phyloP scores from a whole-genome alignment of 768 basidiomycete species.

The Russula brevipes region DNA sequence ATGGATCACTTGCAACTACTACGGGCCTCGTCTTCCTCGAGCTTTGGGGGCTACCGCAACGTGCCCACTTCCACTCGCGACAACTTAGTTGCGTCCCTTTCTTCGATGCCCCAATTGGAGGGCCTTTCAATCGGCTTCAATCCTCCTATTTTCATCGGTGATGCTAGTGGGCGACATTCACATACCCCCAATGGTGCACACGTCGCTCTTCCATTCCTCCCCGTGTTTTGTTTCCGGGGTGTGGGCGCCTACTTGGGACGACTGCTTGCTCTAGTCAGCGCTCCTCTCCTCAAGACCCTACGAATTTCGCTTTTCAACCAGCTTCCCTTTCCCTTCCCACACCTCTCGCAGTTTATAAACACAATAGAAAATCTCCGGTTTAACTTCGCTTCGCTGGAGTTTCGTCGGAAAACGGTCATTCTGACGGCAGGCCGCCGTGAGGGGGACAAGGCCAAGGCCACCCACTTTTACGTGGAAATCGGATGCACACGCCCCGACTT shows the following conservation, averaged over 20 bases:
- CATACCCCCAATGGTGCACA: background rate
- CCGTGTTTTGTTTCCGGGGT: background rate
- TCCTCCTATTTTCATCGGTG: too few species aligned
- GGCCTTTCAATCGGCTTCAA: background rate
- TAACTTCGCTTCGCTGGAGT: background rate
- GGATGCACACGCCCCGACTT: background rate
- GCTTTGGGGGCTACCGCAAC: background rate
- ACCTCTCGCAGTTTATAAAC: background rate
- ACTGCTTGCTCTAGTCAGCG: background rate
- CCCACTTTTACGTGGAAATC: background rate
- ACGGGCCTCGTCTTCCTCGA: background rate
- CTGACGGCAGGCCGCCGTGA: background rate
- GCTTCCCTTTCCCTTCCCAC: background rate
- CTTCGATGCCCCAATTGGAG: slow-evolving; percentile 1
- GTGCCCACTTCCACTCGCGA: background rate
- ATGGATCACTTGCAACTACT: background rate
- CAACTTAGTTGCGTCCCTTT: background rate
- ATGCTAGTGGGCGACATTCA: background rate
- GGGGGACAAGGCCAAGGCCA: too few species aligned
- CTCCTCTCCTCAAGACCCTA: background rate
- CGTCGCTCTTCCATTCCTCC: slow-evolving; percentile 3
- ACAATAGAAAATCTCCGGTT: background rate
- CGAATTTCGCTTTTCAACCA: background rate
- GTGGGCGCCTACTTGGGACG: background rate
- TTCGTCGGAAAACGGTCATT: background rate